Percentiles rank a stretch among this genome's conserved stretches.
Evolutionary conservation across 805 yeast genomes (phyloP).

Genomic region (Pichia phayaonensis): DNA sequence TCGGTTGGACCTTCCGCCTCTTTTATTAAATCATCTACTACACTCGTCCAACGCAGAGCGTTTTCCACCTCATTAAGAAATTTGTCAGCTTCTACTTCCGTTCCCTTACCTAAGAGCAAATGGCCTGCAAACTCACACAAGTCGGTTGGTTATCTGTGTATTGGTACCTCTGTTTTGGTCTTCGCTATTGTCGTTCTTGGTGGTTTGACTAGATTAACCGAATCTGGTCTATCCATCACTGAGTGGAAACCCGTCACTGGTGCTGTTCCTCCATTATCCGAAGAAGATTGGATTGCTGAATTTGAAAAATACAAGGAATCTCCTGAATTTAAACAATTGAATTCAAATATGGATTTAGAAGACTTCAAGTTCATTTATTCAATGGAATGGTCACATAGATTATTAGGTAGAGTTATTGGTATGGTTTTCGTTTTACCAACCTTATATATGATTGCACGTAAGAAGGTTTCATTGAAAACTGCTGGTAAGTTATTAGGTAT

Average conservation of each 20-base stretch:
- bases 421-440: conserved; percentile 78
- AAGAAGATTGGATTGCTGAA: conserved; percentile 79
- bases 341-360: conserved; percentile 81
- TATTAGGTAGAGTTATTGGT: conserved; percentile 90
- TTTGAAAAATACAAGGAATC: conserved; percentile 73
- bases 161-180: conserved; percentile 80
- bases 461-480: conserved; percentile 58
- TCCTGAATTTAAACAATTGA: conserved; percentile 86
- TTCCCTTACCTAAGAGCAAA: conserved; percentile 7
- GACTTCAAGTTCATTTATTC: conserved; percentile 91
- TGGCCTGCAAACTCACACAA: conserved; percentile 44
- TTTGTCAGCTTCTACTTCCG: conserved; percentile 2
- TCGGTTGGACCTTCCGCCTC: background rate
- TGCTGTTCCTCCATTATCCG: conserved; percentile 75
- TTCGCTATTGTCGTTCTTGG: conserved; percentile 96
- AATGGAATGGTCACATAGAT: conserved; percentile 97
- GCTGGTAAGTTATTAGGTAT: conserved; percentile 64
- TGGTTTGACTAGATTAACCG: conserved; percentile 91
- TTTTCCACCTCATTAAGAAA: background rate
- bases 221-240: conserved; percentile 90
- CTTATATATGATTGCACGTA: conserved; percentile 62
- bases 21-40: background rate
- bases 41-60: background rate
- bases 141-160: conserved; percentile 76
- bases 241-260: conserved; percentile 99